A percentile compares a stretch with the other conserved stretches of the same genome.
Conservation (phyloP, 345 rosid genomes). For the Eucalyptus viminalis region DNA sequence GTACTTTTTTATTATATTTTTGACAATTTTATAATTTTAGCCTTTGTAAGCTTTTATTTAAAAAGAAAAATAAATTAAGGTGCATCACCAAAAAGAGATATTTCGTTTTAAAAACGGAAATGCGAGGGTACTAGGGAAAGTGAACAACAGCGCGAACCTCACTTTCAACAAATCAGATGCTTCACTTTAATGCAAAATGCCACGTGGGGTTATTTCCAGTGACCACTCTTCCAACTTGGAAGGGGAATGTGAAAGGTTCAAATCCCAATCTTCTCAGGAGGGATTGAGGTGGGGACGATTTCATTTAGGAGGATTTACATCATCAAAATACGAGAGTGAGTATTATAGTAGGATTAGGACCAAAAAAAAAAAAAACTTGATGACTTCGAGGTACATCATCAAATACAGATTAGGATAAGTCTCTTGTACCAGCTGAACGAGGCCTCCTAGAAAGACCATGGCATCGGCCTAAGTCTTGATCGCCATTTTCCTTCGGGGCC, state of each 20-base stretch:
- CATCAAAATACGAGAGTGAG: no score
- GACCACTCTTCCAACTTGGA: no score
- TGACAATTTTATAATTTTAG: background rate
- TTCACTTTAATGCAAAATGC: background rate
- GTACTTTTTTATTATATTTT: background rate
- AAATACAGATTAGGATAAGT: background rate
- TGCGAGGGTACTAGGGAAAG: background rate
- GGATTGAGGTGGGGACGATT: no score
- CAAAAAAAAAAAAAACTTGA: no score
- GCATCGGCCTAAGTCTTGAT: background rate
- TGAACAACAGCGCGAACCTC: background rate
- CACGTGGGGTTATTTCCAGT: no score
- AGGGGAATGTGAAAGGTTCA: no score
- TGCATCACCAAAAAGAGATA: background rate
- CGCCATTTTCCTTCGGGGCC: background rate
- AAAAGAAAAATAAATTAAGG: background rate
- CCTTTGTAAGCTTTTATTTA: background rate
- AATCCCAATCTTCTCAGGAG: no score
- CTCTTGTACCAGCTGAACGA: background rate
- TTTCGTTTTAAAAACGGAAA: background rate
- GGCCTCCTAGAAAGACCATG: background rate
- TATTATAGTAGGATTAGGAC: no score
- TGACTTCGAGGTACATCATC: background rate
- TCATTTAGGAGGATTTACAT: no score
- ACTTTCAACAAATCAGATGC: background rate